Evolutionary conservation across 768 basidiomycete genomes (phyloP).

Genomic region (Amanita inopinata): DNA sequence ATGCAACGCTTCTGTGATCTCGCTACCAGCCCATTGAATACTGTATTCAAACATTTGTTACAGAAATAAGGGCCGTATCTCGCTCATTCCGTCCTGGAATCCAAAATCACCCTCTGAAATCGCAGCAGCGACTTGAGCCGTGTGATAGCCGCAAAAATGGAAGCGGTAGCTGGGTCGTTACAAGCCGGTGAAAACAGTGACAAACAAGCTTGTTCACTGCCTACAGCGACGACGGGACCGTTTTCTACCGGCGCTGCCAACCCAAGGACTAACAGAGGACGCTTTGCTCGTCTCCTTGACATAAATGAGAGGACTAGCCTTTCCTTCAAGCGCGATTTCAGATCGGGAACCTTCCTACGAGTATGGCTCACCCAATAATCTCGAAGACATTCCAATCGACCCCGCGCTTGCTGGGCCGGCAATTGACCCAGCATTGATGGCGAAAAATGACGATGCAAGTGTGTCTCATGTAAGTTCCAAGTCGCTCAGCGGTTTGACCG

Average conservation of each 20-base stretch:
- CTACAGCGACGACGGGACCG: conserved; percentile 28
- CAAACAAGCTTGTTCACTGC: conserved; percentile 34
- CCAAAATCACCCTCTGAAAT: no score
- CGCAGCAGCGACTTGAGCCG: no score
- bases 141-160: no score
- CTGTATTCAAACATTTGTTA: no score
- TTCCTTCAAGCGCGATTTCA: conserved; percentile 36
- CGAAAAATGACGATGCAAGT: conserved; percentile 16
- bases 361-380: conserved; percentile 47
- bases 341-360: conserved; percentile 52
- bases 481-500: conserved; percentile 17
- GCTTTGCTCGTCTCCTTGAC: conserved; percentile 16
- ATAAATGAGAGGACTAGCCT: conserved; percentile 54
- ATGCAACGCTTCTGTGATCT: no score
- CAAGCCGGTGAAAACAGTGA: conserved; percentile 21
- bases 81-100: no score
- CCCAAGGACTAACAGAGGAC: conserved; percentile 8
- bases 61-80: background rate
- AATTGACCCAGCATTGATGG: conserved; percentile 45
- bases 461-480: conserved; percentile 28
- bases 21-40: no score
- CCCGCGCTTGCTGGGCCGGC: conserved; percentile 49
- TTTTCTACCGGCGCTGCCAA: conserved; percentile 9
- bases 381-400: conserved; percentile 73
- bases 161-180: conserved; percentile 2